Conservation (phyloP, 192 early-diverging fungal species). For the Coemansia sp. region DNA sequence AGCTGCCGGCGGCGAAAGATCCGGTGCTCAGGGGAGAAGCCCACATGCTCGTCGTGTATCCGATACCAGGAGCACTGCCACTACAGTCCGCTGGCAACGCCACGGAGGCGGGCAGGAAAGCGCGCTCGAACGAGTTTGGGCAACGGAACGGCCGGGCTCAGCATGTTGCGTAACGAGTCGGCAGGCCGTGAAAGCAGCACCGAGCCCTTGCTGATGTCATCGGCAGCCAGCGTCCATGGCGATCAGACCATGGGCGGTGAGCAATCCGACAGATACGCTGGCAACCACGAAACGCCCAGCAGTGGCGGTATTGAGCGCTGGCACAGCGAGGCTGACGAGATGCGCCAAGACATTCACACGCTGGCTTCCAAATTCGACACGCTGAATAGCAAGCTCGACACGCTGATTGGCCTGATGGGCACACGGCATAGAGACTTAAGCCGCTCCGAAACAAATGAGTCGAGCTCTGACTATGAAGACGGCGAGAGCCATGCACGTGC, state of each 20-base stretch:
- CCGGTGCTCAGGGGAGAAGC: constrained; percentile 51
- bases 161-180: background rate
- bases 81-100: constrained; percentile 52
- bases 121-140: background rate
- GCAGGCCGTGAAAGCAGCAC: background rate
- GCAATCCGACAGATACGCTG: background rate
- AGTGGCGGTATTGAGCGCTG: constrained; percentile 4
- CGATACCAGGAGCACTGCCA: constrained; percentile 50
- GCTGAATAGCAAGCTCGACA: constrained; percentile 34
- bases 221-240: background rate
- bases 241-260: background rate
- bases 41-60: constrained; percentile 49
- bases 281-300: background rate
- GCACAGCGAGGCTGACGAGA: constrained; percentile 16
- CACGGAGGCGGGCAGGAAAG: constrained; percentile 39
- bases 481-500: constrained; percentile 1
- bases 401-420: constrained; percentile 16
- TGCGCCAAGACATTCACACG: constrained; percentile 23
- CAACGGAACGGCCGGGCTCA: background rate
- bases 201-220: background rate
- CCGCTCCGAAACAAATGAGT: background rate
- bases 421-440: constrained; percentile 1
- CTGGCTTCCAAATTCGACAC: constrained; percentile 36
- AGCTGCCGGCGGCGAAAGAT: constrained; percentile 52
- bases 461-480: constrained; percentile 1